phyloP scores from a whole-genome alignment of 495 filamentous ascomycete species.

The Rusavskia elegans region DNA sequence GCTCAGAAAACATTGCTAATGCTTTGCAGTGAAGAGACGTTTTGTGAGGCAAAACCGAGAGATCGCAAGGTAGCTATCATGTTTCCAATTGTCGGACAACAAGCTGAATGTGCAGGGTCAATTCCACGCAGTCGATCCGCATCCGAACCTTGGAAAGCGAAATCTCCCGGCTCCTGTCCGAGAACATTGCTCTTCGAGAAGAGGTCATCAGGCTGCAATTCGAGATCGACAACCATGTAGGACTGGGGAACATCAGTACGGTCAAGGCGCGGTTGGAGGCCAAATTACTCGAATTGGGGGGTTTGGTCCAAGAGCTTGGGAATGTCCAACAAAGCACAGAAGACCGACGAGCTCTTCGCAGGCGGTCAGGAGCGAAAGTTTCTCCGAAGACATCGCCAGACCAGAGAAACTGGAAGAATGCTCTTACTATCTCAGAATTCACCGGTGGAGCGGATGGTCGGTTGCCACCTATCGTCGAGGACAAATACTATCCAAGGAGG shows the following conservation, averaged over 20 bases:
- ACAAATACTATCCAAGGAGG: slow-evolving; percentile 55
- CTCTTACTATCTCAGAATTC: slow-evolving; percentile 24
- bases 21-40: slow-evolving; percentile 54
- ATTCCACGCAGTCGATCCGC: slow-evolving; percentile 78
- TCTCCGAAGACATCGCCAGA: slow-evolving; percentile 14
- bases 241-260: slow-evolving; percentile 45
- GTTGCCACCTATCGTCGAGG: slow-evolving; percentile 71
- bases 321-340: slow-evolving; percentile 19
- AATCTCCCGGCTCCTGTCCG: slow-evolving; percentile 61
- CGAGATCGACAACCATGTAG: slow-evolving; percentile 35
- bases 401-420: slow-evolving; percentile 33
- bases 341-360: background rate
- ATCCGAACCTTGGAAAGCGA: slow-evolving; percentile 82
- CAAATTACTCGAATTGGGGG: slow-evolving; percentile 50
- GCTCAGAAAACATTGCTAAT: slow-evolving; percentile 6
- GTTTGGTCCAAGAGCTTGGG: slow-evolving; percentile 47
- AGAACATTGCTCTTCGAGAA: slow-evolving; percentile 73
- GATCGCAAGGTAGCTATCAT: slow-evolving; percentile 42
- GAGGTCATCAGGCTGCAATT: slow-evolving; percentile 60
- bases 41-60: slow-evolving; percentile 91
- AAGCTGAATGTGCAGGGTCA: slow-evolving; percentile 32
- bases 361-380: background rate
- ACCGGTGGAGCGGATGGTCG: slow-evolving; percentile 43
- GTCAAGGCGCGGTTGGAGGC: slow-evolving; percentile 54
- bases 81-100: background rate